phyloP scores from a whole-genome alignment of 2,329 filamentous ascomycete genomes.

The Phyllosticta paracitricarpa region DNA sequence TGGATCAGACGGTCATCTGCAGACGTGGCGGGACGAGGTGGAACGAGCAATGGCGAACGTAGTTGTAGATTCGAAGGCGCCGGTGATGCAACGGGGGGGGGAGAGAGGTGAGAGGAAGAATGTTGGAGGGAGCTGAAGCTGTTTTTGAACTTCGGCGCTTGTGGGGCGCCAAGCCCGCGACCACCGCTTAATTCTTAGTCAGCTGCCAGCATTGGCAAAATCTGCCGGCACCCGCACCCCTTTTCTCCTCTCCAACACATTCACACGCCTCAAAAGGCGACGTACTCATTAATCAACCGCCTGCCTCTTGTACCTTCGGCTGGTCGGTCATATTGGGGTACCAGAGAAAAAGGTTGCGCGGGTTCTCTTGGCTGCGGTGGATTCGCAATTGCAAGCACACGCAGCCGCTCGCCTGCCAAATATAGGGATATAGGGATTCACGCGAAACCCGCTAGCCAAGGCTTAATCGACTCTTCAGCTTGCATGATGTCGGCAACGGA shows the following conservation, averaged over 20 bases:
- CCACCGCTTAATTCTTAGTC: constrained; percentile 3
- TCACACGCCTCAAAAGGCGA: constrained; percentile 19
- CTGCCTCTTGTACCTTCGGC: constrained; percentile 23
- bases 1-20: neutral
- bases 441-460: neutral
- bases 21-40: neutral
- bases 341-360: constrained; percentile 22
- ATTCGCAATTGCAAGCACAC: constrained; percentile 15
- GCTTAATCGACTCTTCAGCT: neutral
- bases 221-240: neutral
- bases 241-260: constrained; percentile 24
- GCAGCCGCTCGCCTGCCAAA: constrained; percentile 30
- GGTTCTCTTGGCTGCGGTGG: constrained; percentile 2
- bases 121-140: too few species aligned
- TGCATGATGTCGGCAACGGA: neutral
- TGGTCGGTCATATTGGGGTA: constrained; percentile 38
- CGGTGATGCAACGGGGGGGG: neutral
- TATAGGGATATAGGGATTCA: constrained; percentile 9
- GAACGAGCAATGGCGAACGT: neutral
- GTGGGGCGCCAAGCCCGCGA: neutral
- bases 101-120: neutral
- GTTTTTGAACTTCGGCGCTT: too few species aligned
- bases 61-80: neutral
- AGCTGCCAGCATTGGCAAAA: constrained; percentile 4
- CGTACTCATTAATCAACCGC: constrained; percentile 38